A percentile compares a stretch with the other conserved stretches of the same genome.
phyloP scores from a whole-genome alignment of 805 yeast genomes.

The Hanseniaspora jakobsenii region DNA sequence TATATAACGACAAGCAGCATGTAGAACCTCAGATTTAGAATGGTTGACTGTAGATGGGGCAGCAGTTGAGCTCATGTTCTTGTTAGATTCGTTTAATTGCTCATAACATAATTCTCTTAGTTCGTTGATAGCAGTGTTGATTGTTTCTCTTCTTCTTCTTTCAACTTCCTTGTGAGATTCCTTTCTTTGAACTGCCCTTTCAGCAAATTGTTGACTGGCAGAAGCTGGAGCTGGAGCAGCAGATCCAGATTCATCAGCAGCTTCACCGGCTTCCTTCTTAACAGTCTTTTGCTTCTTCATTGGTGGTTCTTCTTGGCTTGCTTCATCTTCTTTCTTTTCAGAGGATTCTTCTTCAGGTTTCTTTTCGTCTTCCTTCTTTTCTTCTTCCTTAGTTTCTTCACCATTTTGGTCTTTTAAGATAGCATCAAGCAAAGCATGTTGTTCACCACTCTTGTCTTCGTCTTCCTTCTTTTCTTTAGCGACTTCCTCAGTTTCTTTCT shows the following conservation, averaged over 20 bases:
- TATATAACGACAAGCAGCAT: constrained; percentile 82
- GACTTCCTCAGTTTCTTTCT: constrained; percentile 5
- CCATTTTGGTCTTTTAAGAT: constrained; percentile 6
- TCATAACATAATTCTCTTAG: constrained; percentile 69
- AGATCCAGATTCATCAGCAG: constrained; percentile 24
- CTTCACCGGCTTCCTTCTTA: neutral
- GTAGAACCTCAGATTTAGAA: constrained; percentile 81
- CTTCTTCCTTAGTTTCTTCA: neutral
- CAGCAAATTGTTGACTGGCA: constrained; percentile 33
- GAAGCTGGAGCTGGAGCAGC: neutral
- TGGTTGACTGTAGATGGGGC: constrained; percentile 26
- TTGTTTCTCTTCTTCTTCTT: constrained; percentile 78
- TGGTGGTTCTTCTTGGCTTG: constrained; percentile 7
- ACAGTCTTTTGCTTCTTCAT: constrained; percentile 12
- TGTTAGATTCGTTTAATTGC: constrained; percentile 34
- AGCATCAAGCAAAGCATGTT: constrained; percentile 3
- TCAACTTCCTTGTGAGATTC: constrained; percentile 94
- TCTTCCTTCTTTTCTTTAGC: neutral
- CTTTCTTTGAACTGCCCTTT: constrained; percentile 51
- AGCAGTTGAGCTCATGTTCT: neutral
- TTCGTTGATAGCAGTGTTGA: constrained; percentile 75
- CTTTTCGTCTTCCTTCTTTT: neutral
- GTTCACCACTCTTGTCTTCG: constrained; percentile 4
- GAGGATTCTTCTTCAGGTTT: constrained; percentile 8
- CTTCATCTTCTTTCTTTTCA: too few species aligned